Percentiles rank a stretch among this genome's conserved stretches.
Conservation (phyloP, 176 grass and related monocot genomes). For the Hyparrhenia diplandra region DNA sequence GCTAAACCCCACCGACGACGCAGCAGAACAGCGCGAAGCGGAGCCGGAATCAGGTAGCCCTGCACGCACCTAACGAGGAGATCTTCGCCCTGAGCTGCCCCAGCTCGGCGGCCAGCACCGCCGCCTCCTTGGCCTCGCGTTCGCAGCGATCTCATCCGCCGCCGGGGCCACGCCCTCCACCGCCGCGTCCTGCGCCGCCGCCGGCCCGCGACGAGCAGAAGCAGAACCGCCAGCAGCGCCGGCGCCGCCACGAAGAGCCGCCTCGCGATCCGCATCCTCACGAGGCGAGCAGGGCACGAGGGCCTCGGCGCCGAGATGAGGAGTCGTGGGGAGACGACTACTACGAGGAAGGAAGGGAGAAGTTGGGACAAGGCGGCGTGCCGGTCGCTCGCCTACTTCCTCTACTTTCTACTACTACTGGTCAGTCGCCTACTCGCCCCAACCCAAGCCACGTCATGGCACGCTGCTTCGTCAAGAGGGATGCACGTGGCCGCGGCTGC, state of each 20-base stretch:
- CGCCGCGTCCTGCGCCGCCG: constrained; percentile 37
- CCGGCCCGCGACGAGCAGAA: constrained; percentile 21
- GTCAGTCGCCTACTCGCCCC: neutral
- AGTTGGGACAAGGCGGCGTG: neutral
- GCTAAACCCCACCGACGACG: constrained; percentile 24
- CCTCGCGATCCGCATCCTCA: constrained; percentile 32
- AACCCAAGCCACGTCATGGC: neutral
- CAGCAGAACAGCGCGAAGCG: neutral
- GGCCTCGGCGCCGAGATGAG: neutral
- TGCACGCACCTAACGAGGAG: constrained; percentile 37
- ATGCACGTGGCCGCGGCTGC: constrained; percentile 17
- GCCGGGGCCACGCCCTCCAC: constrained; percentile 5
- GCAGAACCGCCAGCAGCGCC: neutral
- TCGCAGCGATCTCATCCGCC: constrained; percentile 23
- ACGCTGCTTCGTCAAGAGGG: neutral
- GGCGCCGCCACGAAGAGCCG: neutral
- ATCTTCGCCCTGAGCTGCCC: constrained; percentile 43
- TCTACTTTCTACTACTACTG: neutral
- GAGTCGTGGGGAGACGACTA: neutral
- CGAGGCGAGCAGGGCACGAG: neutral
- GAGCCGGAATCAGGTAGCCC: neutral
- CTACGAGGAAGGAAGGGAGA: neutral
- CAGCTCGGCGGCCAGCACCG: constrained; percentile 28
- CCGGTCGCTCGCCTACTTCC: constrained; percentile 11
- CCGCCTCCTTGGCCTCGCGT: constrained; percentile 39